Base-by-base conservation (phyloP, 1,139 yeast species). In the Kodamaea derodonti region DNA sequence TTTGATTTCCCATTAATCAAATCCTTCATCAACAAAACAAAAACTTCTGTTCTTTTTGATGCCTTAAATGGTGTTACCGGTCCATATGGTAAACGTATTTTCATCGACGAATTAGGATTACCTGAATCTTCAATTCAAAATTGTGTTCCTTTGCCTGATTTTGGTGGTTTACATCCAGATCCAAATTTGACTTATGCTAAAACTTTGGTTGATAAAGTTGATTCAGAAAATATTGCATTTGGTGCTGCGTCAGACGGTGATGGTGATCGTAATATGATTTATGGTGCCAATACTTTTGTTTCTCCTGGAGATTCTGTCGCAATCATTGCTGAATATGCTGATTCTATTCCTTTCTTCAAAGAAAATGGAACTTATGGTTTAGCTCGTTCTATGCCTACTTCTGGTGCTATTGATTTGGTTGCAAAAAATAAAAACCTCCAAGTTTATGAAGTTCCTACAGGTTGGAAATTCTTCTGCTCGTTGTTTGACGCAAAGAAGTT, bases 161-260 rank as follows among this genome's bases (percentile, higher is more conserved):
- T 92, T 54, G 98, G 98, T 42, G 98, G 98, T 1, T 72, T 90
- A 49, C 98, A 92, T 60, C 98, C 98, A 13, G 98, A 92, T 62
- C 98, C 98, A 45, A 92, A 92, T 63, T 75, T 92, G 60, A 90
- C 97, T 13, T 94, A 94, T 55, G 98, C 98, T 10, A 79, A 76
- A 46, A 78, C 95, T 11, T 72, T 92, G 45, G 98, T 92, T 20
- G 84, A 79, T 34, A 75, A 77, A 46, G 98, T 92, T 11, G 97
- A 92, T 56, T 58, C 64, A 20, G 84, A 84, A 43, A 66, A 77
- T 40, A 84, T 90, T 47, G 87, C 94, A 7, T 90, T 92, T 61
- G 98, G 98, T 46, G 98, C 98, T 26, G 98, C 98, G 5, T 84
- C 95, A 13, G 98, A 92, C 57, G 98, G 98, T 60, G 98, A 92